A percentile compares a stretch with the other conserved stretches of the same genome.
These are phyloP conservation scores for Xylariaceae sp. DNA, from an alignment of 2,329 filamentous ascomycete species.

Conservation along the genomic window DNA sequence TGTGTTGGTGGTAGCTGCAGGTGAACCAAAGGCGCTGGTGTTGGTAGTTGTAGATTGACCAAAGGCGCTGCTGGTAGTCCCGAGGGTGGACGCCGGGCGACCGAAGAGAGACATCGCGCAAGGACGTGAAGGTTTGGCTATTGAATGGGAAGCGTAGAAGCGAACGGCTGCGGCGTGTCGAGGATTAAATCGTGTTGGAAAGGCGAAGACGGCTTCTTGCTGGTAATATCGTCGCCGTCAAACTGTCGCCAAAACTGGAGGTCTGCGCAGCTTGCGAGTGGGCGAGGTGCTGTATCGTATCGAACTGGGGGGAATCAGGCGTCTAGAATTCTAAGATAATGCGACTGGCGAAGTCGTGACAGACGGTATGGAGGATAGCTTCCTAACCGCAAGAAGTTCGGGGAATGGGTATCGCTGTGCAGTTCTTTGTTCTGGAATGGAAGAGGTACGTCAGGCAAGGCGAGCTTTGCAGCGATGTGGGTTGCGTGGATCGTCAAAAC, in stretches of 20 bases:
- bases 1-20: conserved; percentile 17
- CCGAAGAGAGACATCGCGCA: conserved; percentile 28
- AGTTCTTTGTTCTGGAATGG: conserved; percentile 3
- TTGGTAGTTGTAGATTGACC: conserved; percentile 18
- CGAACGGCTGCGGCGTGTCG: neutral
- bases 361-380: neutral
- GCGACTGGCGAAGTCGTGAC: neutral
- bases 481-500: conserved; percentile 14
- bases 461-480: conserved; percentile 3
- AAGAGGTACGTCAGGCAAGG: neutral
- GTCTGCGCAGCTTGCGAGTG: neutral
- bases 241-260: neutral
- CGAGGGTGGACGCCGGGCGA: conserved; percentile 21
- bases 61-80: conserved; percentile 22
- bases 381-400: neutral
- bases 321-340: neutral
- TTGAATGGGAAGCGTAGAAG: neutral
- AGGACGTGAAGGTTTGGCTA: neutral
- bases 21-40: conserved; percentile 24
- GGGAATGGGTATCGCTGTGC: neutral
- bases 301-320: neutral
- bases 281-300: neutral
- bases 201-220: neutral
- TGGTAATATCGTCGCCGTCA: neutral
- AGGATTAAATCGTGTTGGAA: neutral